A percentile compares a stretch with the other conserved stretches of the same genome.
Evolutionary conservation across 768 basidiomycete genomes (phyloP).

Genomic region (Amanita fuliginea): DNA sequence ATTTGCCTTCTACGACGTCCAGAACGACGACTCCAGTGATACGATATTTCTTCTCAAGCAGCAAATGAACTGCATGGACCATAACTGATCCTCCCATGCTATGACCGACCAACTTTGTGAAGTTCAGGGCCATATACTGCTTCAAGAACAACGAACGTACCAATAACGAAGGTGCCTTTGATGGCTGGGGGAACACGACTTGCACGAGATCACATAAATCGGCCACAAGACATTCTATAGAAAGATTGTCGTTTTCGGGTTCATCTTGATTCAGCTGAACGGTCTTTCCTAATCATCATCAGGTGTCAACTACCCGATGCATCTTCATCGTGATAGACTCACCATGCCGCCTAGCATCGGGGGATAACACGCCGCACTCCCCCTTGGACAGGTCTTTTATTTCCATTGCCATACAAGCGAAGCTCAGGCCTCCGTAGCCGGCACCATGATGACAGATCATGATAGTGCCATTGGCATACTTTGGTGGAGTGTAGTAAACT

Average conservation of each 20-base stretch:
- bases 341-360: conserved; percentile 90
- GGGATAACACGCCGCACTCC: conserved; percentile 70
- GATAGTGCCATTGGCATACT: conserved; percentile 43
- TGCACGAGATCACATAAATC: conserved; percentile 69
- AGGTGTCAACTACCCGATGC: background rate
- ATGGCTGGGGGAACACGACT: conserved; percentile 57
- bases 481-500: conserved; percentile 76
- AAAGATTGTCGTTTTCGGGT: conserved; percentile 42
- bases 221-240: conserved; percentile 55
- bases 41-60: conserved; percentile 59
- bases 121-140: background rate
- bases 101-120: conserved; percentile 72
- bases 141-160: conserved; percentile 29
- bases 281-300: conserved; percentile 2
- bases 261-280: conserved; percentile 3
- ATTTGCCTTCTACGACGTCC: conserved; percentile 80
- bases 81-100: conserved; percentile 95
- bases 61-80: conserved; percentile 51
- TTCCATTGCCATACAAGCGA: conserved; percentile 85
- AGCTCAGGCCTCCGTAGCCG: conserved; percentile 83
- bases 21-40: conserved; percentile 73
- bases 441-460: conserved; percentile 95
- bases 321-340: conserved; percentile 13
- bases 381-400: conserved; percentile 46
- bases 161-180: conserved; percentile 57